These are phyloP conservation scores for Ceratocystis ficicola DNA, from an alignment of 2,329 filamentous ascomycete species.

Conservation along the genomic window DNA sequence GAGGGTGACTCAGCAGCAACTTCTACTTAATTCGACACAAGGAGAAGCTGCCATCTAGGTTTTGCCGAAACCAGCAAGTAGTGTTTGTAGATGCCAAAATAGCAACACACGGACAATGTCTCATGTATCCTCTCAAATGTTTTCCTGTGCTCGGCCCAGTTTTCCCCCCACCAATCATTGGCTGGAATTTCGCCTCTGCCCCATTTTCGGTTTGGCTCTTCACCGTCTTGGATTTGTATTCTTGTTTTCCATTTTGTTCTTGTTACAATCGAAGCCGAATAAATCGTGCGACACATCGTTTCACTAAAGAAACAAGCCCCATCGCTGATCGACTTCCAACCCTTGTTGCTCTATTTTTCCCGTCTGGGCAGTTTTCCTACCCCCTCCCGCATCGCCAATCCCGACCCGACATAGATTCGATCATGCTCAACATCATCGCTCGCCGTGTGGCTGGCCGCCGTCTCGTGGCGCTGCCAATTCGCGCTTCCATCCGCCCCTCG, in stretches of 20 bases:
- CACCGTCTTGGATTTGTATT: background rate
- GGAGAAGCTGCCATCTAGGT: too few relatives aligned
- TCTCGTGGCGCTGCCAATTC: constrained; percentile 18
- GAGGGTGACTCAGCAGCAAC: background rate
- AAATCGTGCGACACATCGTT: background rate
- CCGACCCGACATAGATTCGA: background rate
- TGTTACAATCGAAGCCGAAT: background rate
- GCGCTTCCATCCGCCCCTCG: constrained; percentile 10
- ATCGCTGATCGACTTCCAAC: background rate
- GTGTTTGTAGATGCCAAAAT: background rate
- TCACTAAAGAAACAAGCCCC: background rate
- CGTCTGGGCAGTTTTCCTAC: background rate
- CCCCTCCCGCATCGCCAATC: background rate
- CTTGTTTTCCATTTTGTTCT: background rate
- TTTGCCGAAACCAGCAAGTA: background rate
- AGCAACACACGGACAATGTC: background rate
- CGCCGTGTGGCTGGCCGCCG: constrained; percentile 20
- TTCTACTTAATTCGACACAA: background rate
- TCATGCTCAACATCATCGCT: constrained; percentile 15
- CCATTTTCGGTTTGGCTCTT: constrained; percentile 1
- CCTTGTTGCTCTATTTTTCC: background rate
- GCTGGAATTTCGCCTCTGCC: background rate
- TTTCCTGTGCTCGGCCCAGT: background rate
- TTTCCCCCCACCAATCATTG: background rate
- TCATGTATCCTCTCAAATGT: background rate